Evolutionary conservation across 495 filamentous ascomycete genomes (phyloP).

Genomic region (Aspergillus ostianus): DNA sequence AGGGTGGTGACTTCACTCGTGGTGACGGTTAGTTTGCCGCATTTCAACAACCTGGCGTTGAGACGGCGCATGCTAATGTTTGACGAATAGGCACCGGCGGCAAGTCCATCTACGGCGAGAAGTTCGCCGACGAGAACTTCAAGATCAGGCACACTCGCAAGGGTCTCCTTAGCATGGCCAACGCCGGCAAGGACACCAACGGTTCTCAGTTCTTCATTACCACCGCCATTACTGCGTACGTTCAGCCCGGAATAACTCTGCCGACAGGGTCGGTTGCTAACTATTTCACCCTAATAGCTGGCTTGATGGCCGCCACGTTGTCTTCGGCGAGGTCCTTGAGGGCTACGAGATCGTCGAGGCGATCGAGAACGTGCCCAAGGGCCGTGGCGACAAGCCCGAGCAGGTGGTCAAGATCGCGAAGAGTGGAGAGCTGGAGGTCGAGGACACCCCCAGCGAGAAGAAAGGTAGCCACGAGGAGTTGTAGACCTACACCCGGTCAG

Average conservation of each 20-base stretch:
- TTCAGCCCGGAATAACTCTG: slow-evolving; percentile 3
- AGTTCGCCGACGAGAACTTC: slow-evolving; percentile 99
- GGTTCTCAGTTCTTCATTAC: slow-evolving; percentile 99
- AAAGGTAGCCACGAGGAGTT: slow-evolving; percentile 99
- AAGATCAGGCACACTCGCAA: slow-evolving; percentile 85
- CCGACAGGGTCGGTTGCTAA: slow-evolving; percentile 22
- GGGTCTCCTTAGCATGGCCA: slow-evolving; percentile 82
- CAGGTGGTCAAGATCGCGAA: slow-evolving; percentile 83
- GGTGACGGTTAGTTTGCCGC: slow-evolving; percentile 60
- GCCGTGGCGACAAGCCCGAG: slow-evolving; percentile 68
- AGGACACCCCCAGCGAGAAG: slow-evolving; percentile 25
- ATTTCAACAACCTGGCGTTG: too few species aligned
- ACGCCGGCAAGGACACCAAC: slow-evolving; percentile 96
- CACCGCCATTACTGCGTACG: slow-evolving; percentile 78
- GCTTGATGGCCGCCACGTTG: slow-evolving; percentile 87
- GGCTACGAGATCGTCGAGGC: slow-evolving; percentile 86
- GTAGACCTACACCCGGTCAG: slow-evolving; percentile 51
- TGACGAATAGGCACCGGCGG: slow-evolving; percentile 71
- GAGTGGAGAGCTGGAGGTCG: slow-evolving; percentile 83
- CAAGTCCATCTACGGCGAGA: slow-evolving; percentile 95
- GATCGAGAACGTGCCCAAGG: slow-evolving; percentile 79
- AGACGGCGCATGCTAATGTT: slow-evolving; percentile 7
- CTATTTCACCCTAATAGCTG: slow-evolving; percentile 51
- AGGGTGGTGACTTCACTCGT: slow-evolving; percentile 98
- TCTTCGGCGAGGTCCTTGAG: slow-evolving; percentile 89